phyloP scores from a whole-genome alignment of 2,329 filamentous ascomycete genomes.

The Coccinonectria pachysandricola region DNA sequence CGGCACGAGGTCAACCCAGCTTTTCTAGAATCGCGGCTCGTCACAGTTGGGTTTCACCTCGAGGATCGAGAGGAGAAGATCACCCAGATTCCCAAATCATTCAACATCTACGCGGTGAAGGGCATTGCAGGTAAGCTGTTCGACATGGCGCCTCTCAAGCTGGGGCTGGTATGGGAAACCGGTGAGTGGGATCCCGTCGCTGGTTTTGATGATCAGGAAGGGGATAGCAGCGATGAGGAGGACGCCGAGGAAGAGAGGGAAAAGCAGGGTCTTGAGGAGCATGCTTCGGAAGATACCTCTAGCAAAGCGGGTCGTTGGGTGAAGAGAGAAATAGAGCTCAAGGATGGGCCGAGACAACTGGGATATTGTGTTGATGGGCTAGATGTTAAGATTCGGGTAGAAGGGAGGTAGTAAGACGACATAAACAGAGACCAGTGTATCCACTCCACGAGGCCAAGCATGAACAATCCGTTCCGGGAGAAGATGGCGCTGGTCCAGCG shows the following conservation, averaged over 20 bases:
- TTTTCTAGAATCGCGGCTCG: conserved; percentile 70
- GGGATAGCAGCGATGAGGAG: conserved; percentile 42
- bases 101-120: conserved; percentile 73
- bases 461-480: no score
- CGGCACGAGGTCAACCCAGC: conserved; percentile 54
- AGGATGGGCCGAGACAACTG: conserved; percentile 68
- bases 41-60: conserved; percentile 49
- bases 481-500: no score
- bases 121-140: conserved; percentile 68
- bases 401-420: no score
- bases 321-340: conserved; percentile 68
- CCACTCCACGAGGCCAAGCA: no score
- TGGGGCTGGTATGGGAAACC: conserved; percentile 76
- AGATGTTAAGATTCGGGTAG: conserved; percentile 62
- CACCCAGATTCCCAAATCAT: conserved; percentile 58
- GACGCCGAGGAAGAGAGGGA: conserved; percentile 28
- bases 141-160: conserved; percentile 47
- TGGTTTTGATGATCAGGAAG: conserved; percentile 49
- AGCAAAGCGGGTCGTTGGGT: conserved; percentile 50
- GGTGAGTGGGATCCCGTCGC: conserved; percentile 79
- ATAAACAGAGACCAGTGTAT: no score
- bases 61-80: conserved; percentile 19
- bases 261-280: conserved; percentile 8
- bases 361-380: conserved; percentile 72
- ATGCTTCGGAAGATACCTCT: conserved; percentile 16